Evolutionary conservation across 805 yeast genomes (phyloP).

Genomic region (Monosporozyma unispora): DNA sequence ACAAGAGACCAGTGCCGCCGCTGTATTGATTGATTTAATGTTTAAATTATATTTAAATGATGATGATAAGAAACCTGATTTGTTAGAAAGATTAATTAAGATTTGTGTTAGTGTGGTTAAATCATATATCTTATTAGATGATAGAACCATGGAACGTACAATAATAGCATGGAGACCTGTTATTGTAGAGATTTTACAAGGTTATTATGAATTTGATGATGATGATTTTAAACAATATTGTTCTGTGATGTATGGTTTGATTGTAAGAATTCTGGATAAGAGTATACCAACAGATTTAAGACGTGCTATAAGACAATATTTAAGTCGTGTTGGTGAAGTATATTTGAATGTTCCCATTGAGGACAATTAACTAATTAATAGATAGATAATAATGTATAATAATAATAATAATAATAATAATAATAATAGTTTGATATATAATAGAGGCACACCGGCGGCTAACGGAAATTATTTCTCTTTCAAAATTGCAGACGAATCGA

Average conservation of each 20-base stretch:
- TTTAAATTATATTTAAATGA: slow-evolving; percentile 56
- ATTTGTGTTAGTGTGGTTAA: slow-evolving; percentile 63
- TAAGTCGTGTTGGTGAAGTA: slow-evolving; percentile 47
- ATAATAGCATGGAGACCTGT: slow-evolving; percentile 87
- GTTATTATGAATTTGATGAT: slow-evolving; percentile 67
- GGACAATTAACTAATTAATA: not conserved
- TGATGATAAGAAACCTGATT: slow-evolving; percentile 40
- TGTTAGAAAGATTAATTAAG: slow-evolving; percentile 42
- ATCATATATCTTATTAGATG: slow-evolving; percentile 65
- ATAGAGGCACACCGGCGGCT: too few species aligned
- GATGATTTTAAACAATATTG: slow-evolving; percentile 54
- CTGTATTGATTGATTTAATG: slow-evolving; percentile 72
- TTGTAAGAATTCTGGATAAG: slow-evolving; percentile 51
- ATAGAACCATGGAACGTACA: slow-evolving; percentile 65
- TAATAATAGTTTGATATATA: too few species aligned
- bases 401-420: too few species aligned
- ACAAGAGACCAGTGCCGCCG: slow-evolving; percentile 86
- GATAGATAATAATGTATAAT: too few species aligned
- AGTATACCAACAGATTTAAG: slow-evolving; percentile 54
- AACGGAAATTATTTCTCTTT: too few species aligned
- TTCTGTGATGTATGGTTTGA: slow-evolving; percentile 51
- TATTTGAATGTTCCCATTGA: slow-evolving; percentile 17
- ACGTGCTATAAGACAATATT: slow-evolving; percentile 48
- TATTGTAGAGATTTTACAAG: slow-evolving; percentile 77
- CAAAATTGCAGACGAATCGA: too few species aligned